Base-by-base conservation (phyloP, 2,329 filamentous ascomycete genomes). In the Aspergillus aculeatus region DNA sequence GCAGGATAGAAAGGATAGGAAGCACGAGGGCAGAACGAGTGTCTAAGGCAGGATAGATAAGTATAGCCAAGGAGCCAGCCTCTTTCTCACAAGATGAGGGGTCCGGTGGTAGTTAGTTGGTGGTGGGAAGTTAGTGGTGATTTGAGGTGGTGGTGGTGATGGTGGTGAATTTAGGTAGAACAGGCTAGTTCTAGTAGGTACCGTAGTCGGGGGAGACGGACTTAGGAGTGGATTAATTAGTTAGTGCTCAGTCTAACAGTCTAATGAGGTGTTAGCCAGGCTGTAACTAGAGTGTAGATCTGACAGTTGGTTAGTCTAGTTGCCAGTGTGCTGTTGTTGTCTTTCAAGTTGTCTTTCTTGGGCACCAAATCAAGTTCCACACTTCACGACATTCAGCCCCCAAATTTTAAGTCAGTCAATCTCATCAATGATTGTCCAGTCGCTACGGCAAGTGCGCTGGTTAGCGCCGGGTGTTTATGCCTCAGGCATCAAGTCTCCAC, bases 401-500 rank as follows among this genome's bases (percentile, higher is more conserved):
- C 38, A 44, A 35, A 35, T 7, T 3, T n/a, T n/a, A 44, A 44
- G 38, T 44, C n/a, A 7, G 16, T 29, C 26, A 29, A 35, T 16
- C 32, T 35, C 11, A 44, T 44, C 14, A 44, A 16, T 19, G 38
- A 16, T 44, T 5, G 38, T 44, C 38, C 38, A 44, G 38, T 44
- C 38, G 38, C 38, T 44, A 14, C 38, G 38, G 38, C 16, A 44
- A 19, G 14, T 44, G 38, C 16, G 38, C 16, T 44, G 38, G 16
- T 44, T 44, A 44, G 38, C 38, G 38, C 38, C 38, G 38, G n/a
- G 14, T 9, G 6, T 32, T 4, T 35, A 14, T 38, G 61, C 61
- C 61, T 63, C 55, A 63, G 61, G 61, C 61, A 59, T 41, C 16
- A 10, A 19, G 32, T 35, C 4, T 16, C 29, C 48, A 50, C 16